A percentile compares a stretch with the other conserved stretches of the same genome.
Conservation (phyloP, 108 stramenopile species). For the Cyclostephanos tholiformis region DNA sequence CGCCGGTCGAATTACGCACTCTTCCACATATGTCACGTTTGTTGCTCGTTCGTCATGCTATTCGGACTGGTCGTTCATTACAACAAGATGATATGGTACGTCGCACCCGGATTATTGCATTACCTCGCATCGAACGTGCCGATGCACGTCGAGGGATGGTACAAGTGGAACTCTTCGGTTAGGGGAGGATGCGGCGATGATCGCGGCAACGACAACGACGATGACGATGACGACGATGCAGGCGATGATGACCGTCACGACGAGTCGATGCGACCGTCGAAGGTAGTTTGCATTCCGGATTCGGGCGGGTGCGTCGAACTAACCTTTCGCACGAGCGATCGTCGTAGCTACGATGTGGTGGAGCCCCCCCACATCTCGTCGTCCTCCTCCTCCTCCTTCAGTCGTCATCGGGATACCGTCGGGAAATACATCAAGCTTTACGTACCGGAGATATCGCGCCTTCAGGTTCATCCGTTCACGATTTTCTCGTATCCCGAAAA, state of each 20-base stretch:
- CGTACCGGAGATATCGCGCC: constrained; percentile 32
- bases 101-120: constrained; percentile 62
- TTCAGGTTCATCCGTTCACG: constrained; percentile 27
- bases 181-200: background rate
- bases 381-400: background rate
- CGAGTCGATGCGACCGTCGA: constrained; percentile 35
- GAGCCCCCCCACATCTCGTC: too few relatives aligned
- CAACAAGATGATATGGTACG: constrained; percentile 61
- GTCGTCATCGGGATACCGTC: constrained; percentile 4
- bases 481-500: background rate
- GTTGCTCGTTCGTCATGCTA: constrained; percentile 38
- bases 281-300: constrained; percentile 43
- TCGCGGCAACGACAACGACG: background rate
- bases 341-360: too few relatives aligned
- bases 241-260: background rate
- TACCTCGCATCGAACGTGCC: constrained; percentile 60
- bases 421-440: constrained; percentile 26
- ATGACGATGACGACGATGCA: background rate
- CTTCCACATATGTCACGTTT: constrained; percentile 50
- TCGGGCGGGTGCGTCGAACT: constrained; percentile 54
- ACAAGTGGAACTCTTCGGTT: background rate
- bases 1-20: constrained; percentile 49
- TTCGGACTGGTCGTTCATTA: constrained; percentile 59
- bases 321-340: constrained; percentile 5
- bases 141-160: constrained; percentile 26